Evolutionary conservation across 169 alveolate species (phyloP).

Genomic region (Cryptosporidium tyzzeri): DNA sequence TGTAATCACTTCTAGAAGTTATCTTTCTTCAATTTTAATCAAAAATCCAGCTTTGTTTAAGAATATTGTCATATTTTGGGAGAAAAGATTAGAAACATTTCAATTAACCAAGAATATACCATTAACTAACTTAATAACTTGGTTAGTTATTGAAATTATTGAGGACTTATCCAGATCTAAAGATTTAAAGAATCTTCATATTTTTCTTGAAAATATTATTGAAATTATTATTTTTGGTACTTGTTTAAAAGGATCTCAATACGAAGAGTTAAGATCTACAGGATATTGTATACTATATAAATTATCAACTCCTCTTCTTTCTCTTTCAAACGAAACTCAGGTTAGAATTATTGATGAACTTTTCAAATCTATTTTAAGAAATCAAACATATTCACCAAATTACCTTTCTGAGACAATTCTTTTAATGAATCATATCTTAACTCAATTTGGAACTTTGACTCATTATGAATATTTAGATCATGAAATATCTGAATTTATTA

Average conservation of each 20-base stretch:
- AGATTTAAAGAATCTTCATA: conserved; percentile 11
- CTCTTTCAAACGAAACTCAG: conserved; percentile 40
- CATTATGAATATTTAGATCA: background rate
- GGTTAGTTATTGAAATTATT: conserved; percentile 52
- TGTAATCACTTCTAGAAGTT: conserved; percentile 37
- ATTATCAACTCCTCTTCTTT: conserved; percentile 22
- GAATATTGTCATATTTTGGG: conserved; percentile 34
- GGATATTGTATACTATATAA: conserved; percentile 66
- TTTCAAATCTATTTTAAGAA: conserved; percentile 9
- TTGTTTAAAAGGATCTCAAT: conserved; percentile 33
- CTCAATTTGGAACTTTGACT: conserved; percentile 9
- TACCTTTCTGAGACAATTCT: conserved; percentile 40
- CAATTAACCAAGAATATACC: conserved; percentile 29
- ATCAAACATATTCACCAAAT: background rate
- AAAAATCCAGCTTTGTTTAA: conserved; percentile 45
- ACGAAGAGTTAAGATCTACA: conserved; percentile 71
- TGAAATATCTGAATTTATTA: conserved; percentile 10
- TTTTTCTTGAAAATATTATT: conserved; percentile 24
- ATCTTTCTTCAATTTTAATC: conserved; percentile 7
- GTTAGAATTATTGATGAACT: conserved; percentile 22
- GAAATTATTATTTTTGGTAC: conserved; percentile 44
- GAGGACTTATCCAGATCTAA: conserved; percentile 46
- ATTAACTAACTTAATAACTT: conserved; percentile 44
- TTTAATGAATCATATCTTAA: conserved; percentile 25
- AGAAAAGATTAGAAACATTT: background rate